These are phyloP conservation scores for Singerocomus rubriflavus DNA, from an alignment of 1,284 basidiomycete species.

Conservation along the genomic window DNA sequence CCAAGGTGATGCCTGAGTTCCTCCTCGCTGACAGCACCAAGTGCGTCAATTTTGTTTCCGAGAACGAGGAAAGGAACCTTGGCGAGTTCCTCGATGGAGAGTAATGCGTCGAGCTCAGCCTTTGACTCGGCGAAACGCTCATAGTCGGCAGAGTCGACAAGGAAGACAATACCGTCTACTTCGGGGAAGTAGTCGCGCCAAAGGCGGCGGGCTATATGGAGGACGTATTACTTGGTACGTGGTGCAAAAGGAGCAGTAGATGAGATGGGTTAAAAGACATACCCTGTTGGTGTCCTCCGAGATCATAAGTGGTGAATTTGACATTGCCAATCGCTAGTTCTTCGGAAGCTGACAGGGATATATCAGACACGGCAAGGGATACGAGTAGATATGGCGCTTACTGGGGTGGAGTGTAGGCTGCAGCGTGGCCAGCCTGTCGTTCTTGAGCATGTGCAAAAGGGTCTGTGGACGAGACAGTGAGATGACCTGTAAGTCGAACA, in stretches of 20 bases:
- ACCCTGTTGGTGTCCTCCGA: conserved; percentile 98
- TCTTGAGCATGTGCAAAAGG: conserved; percentile 99
- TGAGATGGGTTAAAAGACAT: conserved; percentile 26
- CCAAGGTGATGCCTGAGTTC: conserved; percentile 95
- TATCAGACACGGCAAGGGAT: not conserved
- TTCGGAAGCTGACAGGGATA: conserved; percentile 78
- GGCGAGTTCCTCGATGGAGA: conserved; percentile 90
- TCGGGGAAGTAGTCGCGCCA: conserved; percentile 99
- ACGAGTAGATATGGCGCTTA: conserved; percentile 37
- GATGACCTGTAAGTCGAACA: not conserved
- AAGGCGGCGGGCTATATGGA: conserved; percentile 82
- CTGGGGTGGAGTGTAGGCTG: conserved; percentile 99
- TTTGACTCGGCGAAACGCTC: conserved; percentile 97
- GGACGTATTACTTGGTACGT: conserved; percentile 7
- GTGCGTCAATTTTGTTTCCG: conserved; percentile 99
- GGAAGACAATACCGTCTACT: conserved; percentile 98
- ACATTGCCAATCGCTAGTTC: conserved; percentile 98
- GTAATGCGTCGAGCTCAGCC: conserved; percentile 93
- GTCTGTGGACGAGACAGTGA: conserved; percentile 59
- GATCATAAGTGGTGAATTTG: conserved; percentile 98
- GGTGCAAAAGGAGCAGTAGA: conserved; percentile 4
- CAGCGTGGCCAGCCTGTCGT: conserved; percentile 95
- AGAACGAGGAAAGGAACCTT: conserved; percentile 99
- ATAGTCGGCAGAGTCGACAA: conserved; percentile 95
- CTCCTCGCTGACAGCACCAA: conserved; percentile 96